phyloP scores from a whole-genome alignment of 2,329 filamentous ascomycete genomes.

The Aplosporella prunicola region DNA sequence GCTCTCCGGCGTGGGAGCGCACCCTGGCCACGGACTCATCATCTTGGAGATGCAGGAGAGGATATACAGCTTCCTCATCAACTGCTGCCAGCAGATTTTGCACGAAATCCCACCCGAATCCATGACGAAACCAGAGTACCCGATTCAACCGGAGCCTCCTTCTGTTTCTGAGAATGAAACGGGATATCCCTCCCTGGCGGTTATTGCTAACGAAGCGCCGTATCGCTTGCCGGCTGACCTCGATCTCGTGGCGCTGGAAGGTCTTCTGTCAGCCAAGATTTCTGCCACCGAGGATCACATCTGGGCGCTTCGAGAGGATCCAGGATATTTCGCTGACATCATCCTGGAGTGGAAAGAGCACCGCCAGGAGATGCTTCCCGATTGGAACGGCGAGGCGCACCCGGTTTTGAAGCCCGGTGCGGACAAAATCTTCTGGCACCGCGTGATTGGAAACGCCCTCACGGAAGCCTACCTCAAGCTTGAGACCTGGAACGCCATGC shows the following conservation, averaged over 20 bases:
- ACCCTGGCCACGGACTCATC: constrained; percentile 40
- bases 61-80: constrained; percentile 40
- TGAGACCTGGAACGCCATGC: constrained; percentile 32
- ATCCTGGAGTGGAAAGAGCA: constrained; percentile 40
- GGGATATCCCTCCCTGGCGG: constrained; percentile 31
- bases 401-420: constrained; percentile 15
- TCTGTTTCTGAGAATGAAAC: constrained; percentile 19
- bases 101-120: constrained; percentile 37
- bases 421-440: constrained; percentile 30
- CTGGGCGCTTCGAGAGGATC: constrained; percentile 49
- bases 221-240: constrained; percentile 42
- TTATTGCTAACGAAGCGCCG: constrained; percentile 41
- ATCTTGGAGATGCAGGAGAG: constrained; percentile 44
- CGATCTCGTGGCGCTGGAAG: constrained; percentile 37
- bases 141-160: constrained; percentile 32
- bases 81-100: constrained; percentile 40
- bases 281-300: constrained; percentile 44
- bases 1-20: constrained; percentile 26
- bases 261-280: constrained; percentile 35
- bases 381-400: constrained; percentile 26
- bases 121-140: constrained; percentile 21
- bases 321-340: constrained; percentile 43
- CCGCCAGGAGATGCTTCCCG: constrained; percentile 35
- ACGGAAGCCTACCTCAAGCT: constrained; percentile 27
- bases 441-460: constrained; percentile 29